These are phyloP conservation scores for Yamadazyma trypodendri DNA, from an alignment of 1,139 yeast genomes.

Conservation along the genomic window DNA sequence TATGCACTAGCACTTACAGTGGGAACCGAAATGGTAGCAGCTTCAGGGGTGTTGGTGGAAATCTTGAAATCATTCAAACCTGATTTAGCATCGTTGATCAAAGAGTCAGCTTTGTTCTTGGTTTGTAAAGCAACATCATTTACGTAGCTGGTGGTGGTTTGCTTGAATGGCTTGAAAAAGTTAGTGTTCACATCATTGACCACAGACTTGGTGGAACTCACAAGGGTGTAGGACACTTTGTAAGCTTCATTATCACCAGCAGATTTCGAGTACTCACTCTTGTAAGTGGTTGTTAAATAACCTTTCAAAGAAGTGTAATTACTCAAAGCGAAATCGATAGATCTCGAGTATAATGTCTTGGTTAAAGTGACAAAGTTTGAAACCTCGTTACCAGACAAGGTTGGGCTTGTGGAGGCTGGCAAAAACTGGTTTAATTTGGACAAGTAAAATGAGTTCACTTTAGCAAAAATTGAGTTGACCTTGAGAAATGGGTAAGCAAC, in stretches of 20 bases:
- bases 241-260: slow-evolving; percentile 14
- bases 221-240: slow-evolving; percentile 37
- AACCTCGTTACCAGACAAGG: slow-evolving; percentile 22
- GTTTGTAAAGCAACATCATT: slow-evolving; percentile 35
- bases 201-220: slow-evolving; percentile 35
- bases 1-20: slow-evolving; percentile 19
- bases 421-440: slow-evolving; percentile 34
- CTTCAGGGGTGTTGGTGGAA: slow-evolving; percentile 14
- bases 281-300: slow-evolving; percentile 35
- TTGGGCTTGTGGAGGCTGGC: slow-evolving; percentile 28
- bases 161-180: slow-evolving; percentile 41
- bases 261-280: slow-evolving; percentile 26
- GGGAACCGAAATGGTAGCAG: slow-evolving; percentile 17
- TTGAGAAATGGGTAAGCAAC: slow-evolving; percentile 4
- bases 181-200: slow-evolving; percentile 35
- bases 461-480: slow-evolving; percentile 12
- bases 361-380: slow-evolving; percentile 32
- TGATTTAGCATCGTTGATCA: slow-evolving; percentile 32
- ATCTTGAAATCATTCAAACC: slow-evolving; percentile 9
- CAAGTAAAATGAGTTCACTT: slow-evolving; percentile 25
- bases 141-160: slow-evolving; percentile 42
- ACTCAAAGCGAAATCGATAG: slow-evolving; percentile 24
- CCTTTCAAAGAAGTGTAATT: slow-evolving; percentile 32
- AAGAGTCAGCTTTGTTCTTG: slow-evolving; percentile 36
- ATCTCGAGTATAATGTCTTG: slow-evolving; percentile 28